These are phyloP conservation scores for Tolypocladium paradoxum DNA, from an alignment of 2,329 filamentous ascomycete species.

Conservation along the genomic window DNA sequence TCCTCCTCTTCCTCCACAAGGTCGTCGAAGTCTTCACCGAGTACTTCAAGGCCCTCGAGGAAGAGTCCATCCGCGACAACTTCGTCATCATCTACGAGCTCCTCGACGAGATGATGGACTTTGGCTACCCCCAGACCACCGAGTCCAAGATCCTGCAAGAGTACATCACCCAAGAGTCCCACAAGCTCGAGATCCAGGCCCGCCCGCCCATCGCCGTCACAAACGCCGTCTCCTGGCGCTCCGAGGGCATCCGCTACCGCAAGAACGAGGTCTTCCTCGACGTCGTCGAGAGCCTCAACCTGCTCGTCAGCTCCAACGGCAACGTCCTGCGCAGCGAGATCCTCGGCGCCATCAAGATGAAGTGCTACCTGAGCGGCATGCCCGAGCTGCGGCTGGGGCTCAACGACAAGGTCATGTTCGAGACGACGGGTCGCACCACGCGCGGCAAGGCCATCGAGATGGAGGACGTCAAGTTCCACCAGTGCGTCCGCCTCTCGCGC, in stretches of 20 bases:
- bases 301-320: conserved; percentile 86
- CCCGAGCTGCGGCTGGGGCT: conserved; percentile 86
- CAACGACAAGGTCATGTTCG: conserved; percentile 99
- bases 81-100: conserved; percentile 99
- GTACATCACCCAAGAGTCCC: conserved; percentile 98
- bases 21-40: conserved; percentile 98
- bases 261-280: conserved; percentile 99
- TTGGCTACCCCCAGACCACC: conserved; percentile 96
- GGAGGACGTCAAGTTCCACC: conserved; percentile 99
- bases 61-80: conserved; percentile 98
- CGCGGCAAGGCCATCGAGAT: conserved; percentile 97
- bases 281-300: conserved; percentile 91
- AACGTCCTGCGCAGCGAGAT: conserved; percentile 96
- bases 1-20: conserved; percentile 95
- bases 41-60: conserved; percentile 98
- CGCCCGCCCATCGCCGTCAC: conserved; percentile 95
- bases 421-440: conserved; percentile 88
- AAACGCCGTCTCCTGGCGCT: conserved; percentile 96
- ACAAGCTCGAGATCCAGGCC: conserved; percentile 95
- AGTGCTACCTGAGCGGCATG: conserved; percentile 98
- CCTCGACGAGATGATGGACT: conserved; percentile 99
- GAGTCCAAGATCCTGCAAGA: conserved; percentile 98
- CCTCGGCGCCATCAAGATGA: conserved; percentile 96
- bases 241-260: conserved; percentile 93
- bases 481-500: conserved; percentile 87